phyloP scores from a whole-genome alignment of 1,284 basidiomycete genomes.

The Cryptococcus depauperatus region DNA sequence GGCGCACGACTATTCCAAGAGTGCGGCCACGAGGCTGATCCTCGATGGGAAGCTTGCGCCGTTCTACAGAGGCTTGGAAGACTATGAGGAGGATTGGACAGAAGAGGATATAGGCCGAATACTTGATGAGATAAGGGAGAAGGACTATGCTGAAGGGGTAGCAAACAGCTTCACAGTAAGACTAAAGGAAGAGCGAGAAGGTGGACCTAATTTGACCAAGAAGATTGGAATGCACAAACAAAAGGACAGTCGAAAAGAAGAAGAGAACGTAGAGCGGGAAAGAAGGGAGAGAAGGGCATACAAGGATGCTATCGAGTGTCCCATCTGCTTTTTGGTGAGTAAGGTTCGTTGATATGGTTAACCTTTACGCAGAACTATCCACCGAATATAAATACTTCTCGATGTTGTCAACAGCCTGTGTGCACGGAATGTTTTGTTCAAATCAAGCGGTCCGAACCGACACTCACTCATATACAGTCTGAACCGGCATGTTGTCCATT shows the following conservation, averaged over 20 bases:
- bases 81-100: slow-evolving; percentile 79
- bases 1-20: slow-evolving; percentile 79
- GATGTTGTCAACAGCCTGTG: slow-evolving; percentile 96
- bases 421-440: slow-evolving; percentile 99
- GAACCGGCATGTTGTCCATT: slow-evolving; percentile 95
- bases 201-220: slow-evolving; percentile 17
- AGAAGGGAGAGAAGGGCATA: slow-evolving; percentile 65
- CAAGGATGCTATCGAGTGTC: slow-evolving; percentile 83
- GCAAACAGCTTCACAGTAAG: slow-evolving; percentile 28
- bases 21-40: slow-evolving; percentile 77
- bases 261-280: slow-evolving; percentile 50
- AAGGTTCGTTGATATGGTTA: background rate
- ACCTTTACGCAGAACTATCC: slow-evolving; percentile 58
- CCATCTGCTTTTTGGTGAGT: slow-evolving; percentile 91
- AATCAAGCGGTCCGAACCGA: slow-evolving; percentile 93
- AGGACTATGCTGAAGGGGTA: slow-evolving; percentile 32
- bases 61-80: slow-evolving; percentile 91
- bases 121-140: slow-evolving; percentile 32
- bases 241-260: slow-evolving; percentile 14
- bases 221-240: slow-evolving; percentile 24
- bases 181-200: slow-evolving; percentile 32
- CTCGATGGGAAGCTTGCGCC: slow-evolving; percentile 81
- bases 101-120: slow-evolving; percentile 62
- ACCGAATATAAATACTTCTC: slow-evolving; percentile 87
- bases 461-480: slow-evolving; percentile 77